Evolutionary conservation across 2,329 filamentous ascomycete genomes (phyloP).

Genomic region (Claviceps maximensis): DNA sequence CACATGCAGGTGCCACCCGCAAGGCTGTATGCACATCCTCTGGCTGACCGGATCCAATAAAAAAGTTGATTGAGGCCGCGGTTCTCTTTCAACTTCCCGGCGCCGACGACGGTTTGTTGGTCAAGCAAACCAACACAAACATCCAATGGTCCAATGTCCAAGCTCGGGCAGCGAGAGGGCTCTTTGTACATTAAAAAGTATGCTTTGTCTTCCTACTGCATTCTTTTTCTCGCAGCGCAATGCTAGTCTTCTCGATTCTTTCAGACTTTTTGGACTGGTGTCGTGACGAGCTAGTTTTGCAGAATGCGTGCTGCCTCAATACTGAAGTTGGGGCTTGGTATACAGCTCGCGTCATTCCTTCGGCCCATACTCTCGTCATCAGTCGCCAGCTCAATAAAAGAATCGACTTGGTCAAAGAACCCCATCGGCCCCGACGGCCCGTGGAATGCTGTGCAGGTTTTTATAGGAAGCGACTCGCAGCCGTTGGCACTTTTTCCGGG

Average conservation of each 20-base stretch:
- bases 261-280: not conserved
- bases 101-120: not conserved
- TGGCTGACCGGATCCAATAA: too few relatives aligned
- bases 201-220: not conserved
- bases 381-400: not conserved
- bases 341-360: not conserved
- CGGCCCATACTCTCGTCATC: not conserved
- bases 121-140: not conserved
- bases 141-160: not conserved
- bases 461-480: too few relatives aligned
- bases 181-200: not conserved
- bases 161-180: not conserved
- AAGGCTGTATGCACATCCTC: too few relatives aligned
- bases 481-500: too few relatives aligned
- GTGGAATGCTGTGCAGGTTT: too few relatives aligned
- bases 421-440: too few relatives aligned
- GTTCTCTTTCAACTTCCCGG: too few relatives aligned
- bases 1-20: too few relatives aligned
- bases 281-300: not conserved
- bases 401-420: not conserved
- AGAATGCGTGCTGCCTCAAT: not conserved
- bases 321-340: not conserved
- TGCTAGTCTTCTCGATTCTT: not conserved
- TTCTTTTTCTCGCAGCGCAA: not conserved
- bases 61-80: not conserved